These are phyloP conservation scores for Halophytophthora batemanensis DNA, from an alignment of 352 stramenopile species.

Conservation along the genomic window DNA sequence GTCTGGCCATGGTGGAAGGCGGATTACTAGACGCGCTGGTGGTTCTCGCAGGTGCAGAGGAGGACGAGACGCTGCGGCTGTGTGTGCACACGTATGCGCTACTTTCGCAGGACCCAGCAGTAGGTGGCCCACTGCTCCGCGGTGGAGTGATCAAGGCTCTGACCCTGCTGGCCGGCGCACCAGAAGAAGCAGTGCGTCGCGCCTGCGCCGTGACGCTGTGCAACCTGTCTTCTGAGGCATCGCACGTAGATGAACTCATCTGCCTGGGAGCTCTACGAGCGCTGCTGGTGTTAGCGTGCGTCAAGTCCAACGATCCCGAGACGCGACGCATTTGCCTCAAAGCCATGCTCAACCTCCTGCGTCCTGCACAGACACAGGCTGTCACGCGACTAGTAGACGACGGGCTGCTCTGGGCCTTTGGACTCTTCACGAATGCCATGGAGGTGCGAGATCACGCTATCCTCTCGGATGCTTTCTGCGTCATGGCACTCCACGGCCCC, in stretches of 20 bases:
- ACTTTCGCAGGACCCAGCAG: constrained; percentile 39
- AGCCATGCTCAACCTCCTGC: constrained; percentile 63
- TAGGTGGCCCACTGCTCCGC: constrained; percentile 49
- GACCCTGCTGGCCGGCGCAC: constrained; percentile 57
- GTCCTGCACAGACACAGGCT: constrained; percentile 27
- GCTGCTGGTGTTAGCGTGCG: constrained; percentile 81
- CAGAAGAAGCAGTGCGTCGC: constrained; percentile 65
- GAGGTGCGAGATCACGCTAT: constrained; percentile 58
- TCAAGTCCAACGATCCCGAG: constrained; percentile 78
- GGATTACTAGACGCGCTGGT: constrained; percentile 48
- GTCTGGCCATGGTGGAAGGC: constrained; percentile 41
- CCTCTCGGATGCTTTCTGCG: constrained; percentile 62
- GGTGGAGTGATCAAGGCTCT: constrained; percentile 73
- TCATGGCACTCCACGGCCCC: constrained; percentile 46
- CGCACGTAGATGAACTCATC: constrained; percentile 88
- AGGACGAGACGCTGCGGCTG: constrained; percentile 48
- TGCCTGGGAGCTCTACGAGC: constrained; percentile 86
- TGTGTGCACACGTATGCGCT: constrained; percentile 70
- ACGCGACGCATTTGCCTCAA: constrained; percentile 75
- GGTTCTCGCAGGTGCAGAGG: constrained; percentile 48
- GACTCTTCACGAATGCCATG: constrained; percentile 53
- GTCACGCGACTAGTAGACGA: constrained; percentile 66
- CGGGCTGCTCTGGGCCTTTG: constrained; percentile 68
- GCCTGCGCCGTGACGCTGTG: constrained; percentile 88
- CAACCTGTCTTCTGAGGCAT: constrained; percentile 89